Base-by-base conservation (phyloP, 2,329 filamentous ascomycete genomes). In the Ceratocystis variospora region DNA sequence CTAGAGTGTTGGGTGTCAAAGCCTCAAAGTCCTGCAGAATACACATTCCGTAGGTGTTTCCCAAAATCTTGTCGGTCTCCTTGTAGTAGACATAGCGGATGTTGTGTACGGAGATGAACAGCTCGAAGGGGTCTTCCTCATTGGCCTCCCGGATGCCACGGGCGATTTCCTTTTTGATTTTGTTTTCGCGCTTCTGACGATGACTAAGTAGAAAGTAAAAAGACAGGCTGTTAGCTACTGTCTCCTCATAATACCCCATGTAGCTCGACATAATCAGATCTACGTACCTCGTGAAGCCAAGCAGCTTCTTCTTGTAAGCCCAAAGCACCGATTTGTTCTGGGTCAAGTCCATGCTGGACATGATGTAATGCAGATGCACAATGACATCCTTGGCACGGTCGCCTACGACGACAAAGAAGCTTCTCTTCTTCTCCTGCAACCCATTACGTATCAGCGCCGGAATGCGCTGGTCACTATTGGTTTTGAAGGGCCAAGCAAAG, bases 31-130 rank as follows among this genome's bases (percentile, higher is more conserved):
- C 94, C 76, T 99, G 94, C 71, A 99, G 78, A 70, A 99, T 96
- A 75, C 91, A 96, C 90, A 96, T 96, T 74, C 93, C 93, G 74
- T 94, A 99, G 55, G 94, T 99, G 76, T 97, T 96, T 75, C 94
- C 94, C 66, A 97, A 78, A 73, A 99, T 96, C 81, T 96, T 97
- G 73, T 99, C 94, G 33, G 94, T 97, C 79, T 99, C 94, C 78
- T 99, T 99, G 81, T 99, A 99, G 81, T 96, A 99, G 67, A 94
- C 90, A 83, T 99, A 99, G 76, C 94, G 89, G 75, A 99, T 96
- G 76, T 96, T 91, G 79, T 97, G 89, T 67, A 96, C 86, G 67
- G 91, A 94, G 72, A 97, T 88, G 77, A 97, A 99, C 65, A 97
- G 84, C 78, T 99, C 94, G 79, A 99, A 99, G 0, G 94, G 89